Percentiles rank a stretch among this genome's conserved stretches.
These are phyloP conservation scores for Komagataella mondaviorum DNA, from an alignment of 805 yeast species.

Conservation along the genomic window DNA sequence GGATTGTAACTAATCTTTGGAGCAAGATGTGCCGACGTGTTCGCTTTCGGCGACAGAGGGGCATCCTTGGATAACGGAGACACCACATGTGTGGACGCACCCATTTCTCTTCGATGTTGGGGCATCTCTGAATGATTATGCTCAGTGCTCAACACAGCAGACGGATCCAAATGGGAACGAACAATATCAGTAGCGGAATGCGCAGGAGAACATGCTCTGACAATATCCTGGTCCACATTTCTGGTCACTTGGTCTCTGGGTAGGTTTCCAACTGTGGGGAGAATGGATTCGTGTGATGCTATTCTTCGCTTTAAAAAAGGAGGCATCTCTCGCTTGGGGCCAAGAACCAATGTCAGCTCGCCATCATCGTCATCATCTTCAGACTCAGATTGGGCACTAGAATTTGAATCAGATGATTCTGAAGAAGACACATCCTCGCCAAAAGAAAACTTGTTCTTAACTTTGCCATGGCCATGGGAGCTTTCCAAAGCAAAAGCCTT, in stretches of 20 bases:
- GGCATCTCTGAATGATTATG: neutral
- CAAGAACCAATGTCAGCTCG: conserved; percentile 29
- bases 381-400: neutral
- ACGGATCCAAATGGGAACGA: neutral
- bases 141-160: neutral
- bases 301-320: conserved; percentile 24
- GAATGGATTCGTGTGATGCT: conserved; percentile 27
- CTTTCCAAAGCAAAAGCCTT: neutral
- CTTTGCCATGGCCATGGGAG: neutral
- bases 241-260: neutral
- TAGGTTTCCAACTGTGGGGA: conserved; percentile 10
- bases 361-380: conserved; percentile 27
- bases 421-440: neutral
- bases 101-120: neutral
- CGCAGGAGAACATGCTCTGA: neutral
- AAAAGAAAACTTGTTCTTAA: neutral
- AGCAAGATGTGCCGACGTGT: conserved; percentile 1
- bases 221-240: neutral
- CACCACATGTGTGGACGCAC: conserved; percentile 9
- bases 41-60: conserved; percentile 18
- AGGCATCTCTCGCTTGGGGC: conserved; percentile 21
- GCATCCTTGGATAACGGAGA: conserved; percentile 22
- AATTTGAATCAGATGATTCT: neutral
- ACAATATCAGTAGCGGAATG: neutral
- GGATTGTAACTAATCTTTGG: conserved; percentile 3